These are phyloP conservation scores for Globomyces sp. DNA, from an alignment of 371 early-diverging fungal species.

Conservation along the genomic window DNA sequence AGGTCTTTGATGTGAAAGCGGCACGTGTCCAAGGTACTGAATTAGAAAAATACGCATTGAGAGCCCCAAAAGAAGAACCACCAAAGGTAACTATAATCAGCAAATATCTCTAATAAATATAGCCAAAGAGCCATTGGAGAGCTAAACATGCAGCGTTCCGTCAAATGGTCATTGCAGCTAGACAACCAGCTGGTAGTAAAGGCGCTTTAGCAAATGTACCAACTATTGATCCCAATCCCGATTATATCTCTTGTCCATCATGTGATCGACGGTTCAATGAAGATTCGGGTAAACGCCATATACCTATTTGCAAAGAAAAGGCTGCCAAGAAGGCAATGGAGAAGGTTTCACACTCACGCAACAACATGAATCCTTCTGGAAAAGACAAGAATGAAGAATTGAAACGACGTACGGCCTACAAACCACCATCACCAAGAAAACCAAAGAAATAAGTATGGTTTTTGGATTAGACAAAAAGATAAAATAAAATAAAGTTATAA, in stretches of 20 bases:
- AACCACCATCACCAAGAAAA: slow-evolving; percentile 35
- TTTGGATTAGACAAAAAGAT: no score
- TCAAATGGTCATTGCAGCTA: slow-evolving; percentile 43
- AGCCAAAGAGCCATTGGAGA: slow-evolving; percentile 44
- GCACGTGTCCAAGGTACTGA: slow-evolving; percentile 50
- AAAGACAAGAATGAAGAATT: slow-evolving; percentile 33
- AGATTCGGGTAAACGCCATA: slow-evolving; percentile 44
- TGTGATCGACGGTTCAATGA: slow-evolving; percentile 48
- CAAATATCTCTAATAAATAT: not conserved
- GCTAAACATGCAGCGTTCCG: slow-evolving; percentile 46
- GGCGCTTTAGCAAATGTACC: not conserved
- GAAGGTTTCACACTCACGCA: slow-evolving; percentile 16
- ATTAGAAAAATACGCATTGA: slow-evolving; percentile 41
- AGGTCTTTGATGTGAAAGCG: slow-evolving; percentile 43
- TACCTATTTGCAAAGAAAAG: slow-evolving; percentile 39
- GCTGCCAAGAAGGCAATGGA: slow-evolving; percentile 3
- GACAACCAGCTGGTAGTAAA: slow-evolving; percentile 14
- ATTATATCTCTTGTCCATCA: slow-evolving; percentile 43
- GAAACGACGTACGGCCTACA: slow-evolving; percentile 41
- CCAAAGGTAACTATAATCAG: slow-evolving; percentile 4
- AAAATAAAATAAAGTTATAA: not conserved
- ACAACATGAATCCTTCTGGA: not conserved
- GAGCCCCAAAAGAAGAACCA: slow-evolving; percentile 14
- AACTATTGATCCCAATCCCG: slow-evolving; percentile 40
- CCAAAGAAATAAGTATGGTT: slow-evolving; percentile 7